phyloP scores from a whole-genome alignment of 495 filamentous ascomycete species.

The Aspergillus indologenus region DNA sequence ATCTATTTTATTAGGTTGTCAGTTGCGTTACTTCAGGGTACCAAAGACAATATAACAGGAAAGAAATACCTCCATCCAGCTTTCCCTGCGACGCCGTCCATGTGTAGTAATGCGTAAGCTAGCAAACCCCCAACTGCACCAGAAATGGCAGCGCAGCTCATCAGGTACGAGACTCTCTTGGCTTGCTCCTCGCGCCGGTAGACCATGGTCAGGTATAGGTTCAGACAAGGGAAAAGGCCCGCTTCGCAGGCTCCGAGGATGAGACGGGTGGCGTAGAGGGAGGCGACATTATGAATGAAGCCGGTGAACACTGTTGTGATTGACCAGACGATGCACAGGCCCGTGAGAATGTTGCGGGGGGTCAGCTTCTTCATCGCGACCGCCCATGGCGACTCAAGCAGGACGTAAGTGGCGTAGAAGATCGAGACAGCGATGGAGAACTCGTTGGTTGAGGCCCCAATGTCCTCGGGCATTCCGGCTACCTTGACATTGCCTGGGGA shows the following conservation, averaged over 20 bases:
- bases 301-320: slow-evolving; percentile 45
- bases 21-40: too few species aligned
- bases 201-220: slow-evolving; percentile 50
- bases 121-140: slow-evolving; percentile 46
- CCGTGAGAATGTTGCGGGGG: slow-evolving; percentile 39
- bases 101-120: slow-evolving; percentile 44
- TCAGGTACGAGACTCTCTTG: slow-evolving; percentile 28
- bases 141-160: slow-evolving; percentile 43
- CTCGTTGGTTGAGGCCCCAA: slow-evolving; percentile 38
- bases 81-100: slow-evolving; percentile 37
- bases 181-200: slow-evolving; percentile 48
- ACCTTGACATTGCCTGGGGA: slow-evolving; percentile 45
- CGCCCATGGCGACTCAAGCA: slow-evolving; percentile 29
- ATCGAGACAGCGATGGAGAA: slow-evolving; percentile 49
- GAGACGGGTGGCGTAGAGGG: slow-evolving; percentile 55
- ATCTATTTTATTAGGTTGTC: too few species aligned
- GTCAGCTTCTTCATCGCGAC: slow-evolving; percentile 42
- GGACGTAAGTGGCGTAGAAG: slow-evolving; percentile 52
- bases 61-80: slow-evolving; percentile 11
- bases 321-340: slow-evolving; percentile 48
- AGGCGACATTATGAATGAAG: slow-evolving; percentile 46
- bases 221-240: slow-evolving; percentile 65
- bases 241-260: slow-evolving; percentile 64
- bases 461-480: slow-evolving; percentile 43
- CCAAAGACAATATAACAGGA: neutral